These are phyloP conservation scores for Botryotinia narcissicola DNA, from an alignment of 2,329 filamentous ascomycete species.

Conservation along the genomic window DNA sequence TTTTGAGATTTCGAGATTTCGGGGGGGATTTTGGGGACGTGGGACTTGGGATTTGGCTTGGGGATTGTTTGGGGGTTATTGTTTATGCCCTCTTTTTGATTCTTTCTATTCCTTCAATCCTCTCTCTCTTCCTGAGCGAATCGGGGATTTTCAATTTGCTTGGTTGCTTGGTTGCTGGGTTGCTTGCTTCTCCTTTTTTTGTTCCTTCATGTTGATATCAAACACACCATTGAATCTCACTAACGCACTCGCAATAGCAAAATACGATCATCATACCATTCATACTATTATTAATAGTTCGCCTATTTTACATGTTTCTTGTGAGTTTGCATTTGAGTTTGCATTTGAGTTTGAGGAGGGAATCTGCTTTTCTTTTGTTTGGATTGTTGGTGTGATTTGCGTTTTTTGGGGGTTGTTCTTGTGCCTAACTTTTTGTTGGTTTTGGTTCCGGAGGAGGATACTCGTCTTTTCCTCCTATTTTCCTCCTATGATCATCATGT, in stretches of 20 bases:
- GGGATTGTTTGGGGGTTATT: not conserved
- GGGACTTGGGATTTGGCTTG: not conserved
- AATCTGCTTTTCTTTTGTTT: not conserved
- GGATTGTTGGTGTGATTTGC: not conserved
- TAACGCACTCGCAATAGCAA: not conserved
- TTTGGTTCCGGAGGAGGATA: not conserved
- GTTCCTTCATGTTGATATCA: no score
- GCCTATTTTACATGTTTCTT: not conserved
- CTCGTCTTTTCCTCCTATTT: not conserved
- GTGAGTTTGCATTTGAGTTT: not conserved
- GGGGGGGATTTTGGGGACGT: not conserved
- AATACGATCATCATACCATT: not conserved
- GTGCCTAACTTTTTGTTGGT: not conserved
- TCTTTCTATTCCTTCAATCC: not conserved
- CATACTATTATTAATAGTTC: constrained; percentile 3
- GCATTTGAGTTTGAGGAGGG: not conserved
- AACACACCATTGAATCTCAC: no score
- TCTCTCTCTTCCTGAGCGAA: fast-evolving
- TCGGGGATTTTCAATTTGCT: not conserved
- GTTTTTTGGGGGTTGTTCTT: not conserved
- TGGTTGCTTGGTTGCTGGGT: not conserved
- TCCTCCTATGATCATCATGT: no score
- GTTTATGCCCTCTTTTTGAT: not conserved
- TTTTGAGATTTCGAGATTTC: not conserved
- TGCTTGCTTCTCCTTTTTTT: not conserved